Conservation (phyloP, 2,329 filamentous ascomycete genomes). For the Penicillium aurantiogriseum region DNA sequence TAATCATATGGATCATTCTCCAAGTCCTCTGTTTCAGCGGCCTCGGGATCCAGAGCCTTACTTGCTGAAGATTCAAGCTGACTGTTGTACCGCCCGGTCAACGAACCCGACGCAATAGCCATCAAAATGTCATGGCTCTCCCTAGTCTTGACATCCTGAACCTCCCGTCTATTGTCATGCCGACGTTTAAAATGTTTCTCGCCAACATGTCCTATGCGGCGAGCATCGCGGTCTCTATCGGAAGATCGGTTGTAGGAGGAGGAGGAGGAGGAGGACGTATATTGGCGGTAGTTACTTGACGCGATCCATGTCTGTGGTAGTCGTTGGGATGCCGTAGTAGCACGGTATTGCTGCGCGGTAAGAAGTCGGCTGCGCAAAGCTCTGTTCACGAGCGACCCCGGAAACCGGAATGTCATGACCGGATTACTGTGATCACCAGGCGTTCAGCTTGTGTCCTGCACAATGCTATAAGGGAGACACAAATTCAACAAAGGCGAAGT, state of each 20-base stretch:
- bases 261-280: no score
- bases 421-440: not conserved
- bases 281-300: not conserved
- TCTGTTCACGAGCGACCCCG: constrained; percentile 21
- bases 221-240: not conserved
- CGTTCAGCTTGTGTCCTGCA: not conserved
- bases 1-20: not conserved
- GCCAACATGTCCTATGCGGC: not conserved
- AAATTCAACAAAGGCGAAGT: not conserved
- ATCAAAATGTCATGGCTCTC: constrained; percentile 1
- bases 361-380: constrained; percentile 22
- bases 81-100: not conserved
- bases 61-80: constrained; percentile 1
- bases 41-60: not conserved
- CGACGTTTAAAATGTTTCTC: not conserved
- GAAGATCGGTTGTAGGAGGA: not conserved
- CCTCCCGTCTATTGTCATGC: not conserved
- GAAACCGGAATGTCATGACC: constrained; percentile 18
- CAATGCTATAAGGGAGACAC: not conserved
- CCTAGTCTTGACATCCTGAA: not conserved
- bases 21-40: not conserved
- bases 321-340: not conserved
- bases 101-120: constrained; percentile 5
- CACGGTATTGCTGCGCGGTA: constrained; percentile 9
- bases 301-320: not conserved